Percentiles rank a stretch among this genome's conserved stretches.
Conservation (phyloP, 2,329 filamentous ascomycete species). For the Clarireedia monteithiana region DNA sequence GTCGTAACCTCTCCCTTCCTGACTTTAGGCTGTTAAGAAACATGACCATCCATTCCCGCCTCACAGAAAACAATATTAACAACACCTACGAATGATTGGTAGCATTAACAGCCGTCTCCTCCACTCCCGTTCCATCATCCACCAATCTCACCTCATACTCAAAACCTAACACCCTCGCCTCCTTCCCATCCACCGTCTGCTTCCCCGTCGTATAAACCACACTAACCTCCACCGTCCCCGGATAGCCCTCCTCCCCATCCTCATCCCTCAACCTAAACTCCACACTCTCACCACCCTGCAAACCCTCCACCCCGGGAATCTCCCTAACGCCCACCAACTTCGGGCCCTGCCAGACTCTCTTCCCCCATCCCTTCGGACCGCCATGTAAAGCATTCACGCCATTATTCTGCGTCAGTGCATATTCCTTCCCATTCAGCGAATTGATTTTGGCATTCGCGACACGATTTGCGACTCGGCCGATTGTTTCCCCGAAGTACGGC, state of each 20-base stretch:
- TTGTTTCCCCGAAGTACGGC: conserved; percentile 87
- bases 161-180: conserved; percentile 67
- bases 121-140: conserved; percentile 44
- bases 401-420: conserved; percentile 68
- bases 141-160: conserved; percentile 86
- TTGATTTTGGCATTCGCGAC: conserved; percentile 65
- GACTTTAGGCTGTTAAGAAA: no score
- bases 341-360: conserved; percentile 69
- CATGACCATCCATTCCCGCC: no score
- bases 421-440: conserved; percentile 62
- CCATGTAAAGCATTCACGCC: conserved; percentile 70
- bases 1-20: no score
- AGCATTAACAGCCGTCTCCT: conserved; percentile 88
- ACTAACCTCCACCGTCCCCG: conserved; percentile 70
- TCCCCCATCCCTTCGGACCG: conserved; percentile 70
- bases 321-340: conserved; percentile 44
- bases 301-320: conserved; percentile 44
- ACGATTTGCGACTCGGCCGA: conserved; percentile 79
- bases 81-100: conserved; percentile 80
- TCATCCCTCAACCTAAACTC: conserved; percentile 59
- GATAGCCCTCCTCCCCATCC: conserved; percentile 85
- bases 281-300: conserved; percentile 56
- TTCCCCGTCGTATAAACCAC: conserved; percentile 74
- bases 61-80: neutral
- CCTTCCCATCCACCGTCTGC: conserved; percentile 51